Evolutionary conservation across 768 basidiomycete species (phyloP).

Genomic region (Hebeloma cylindrosporum): DNA sequence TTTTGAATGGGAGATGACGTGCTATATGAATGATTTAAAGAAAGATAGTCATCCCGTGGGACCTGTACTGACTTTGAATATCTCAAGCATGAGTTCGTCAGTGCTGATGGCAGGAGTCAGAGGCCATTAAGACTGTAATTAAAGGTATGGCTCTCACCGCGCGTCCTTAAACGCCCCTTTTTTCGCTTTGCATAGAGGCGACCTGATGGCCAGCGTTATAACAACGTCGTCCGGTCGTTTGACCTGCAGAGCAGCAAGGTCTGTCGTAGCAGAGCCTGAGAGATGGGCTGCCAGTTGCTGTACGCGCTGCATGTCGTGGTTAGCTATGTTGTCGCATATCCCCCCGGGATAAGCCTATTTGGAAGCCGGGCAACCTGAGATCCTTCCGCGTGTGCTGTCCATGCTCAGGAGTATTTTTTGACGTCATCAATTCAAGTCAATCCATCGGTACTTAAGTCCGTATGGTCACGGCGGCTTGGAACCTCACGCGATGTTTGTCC

Average conservation of each 20-base stretch:
- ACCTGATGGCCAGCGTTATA: conserved; percentile 77
- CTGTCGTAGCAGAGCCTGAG: conserved; percentile 35
- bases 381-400: conserved; percentile 4
- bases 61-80: conserved; percentile 67
- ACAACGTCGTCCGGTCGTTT: conserved; percentile 78
- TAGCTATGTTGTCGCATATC: not conserved
- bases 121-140: not conserved
- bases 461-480: too few relatives aligned
- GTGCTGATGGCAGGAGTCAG: conserved; percentile 40
- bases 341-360: too few relatives aligned
- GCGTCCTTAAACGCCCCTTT: conserved; percentile 78
- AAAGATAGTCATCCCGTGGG: too few relatives aligned
- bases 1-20: conserved; percentile 55
- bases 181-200: conserved; percentile 72
- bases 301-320: conserved; percentile 56
- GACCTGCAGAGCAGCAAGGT: conserved; percentile 50
- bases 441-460: too few relatives aligned
- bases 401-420: conserved; percentile 3
- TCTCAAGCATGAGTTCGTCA: conserved; percentile 80
- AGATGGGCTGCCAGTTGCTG: conserved; percentile 67
- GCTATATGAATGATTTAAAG: too few relatives aligned
- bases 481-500: not conserved
- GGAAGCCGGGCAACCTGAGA: conserved; percentile 1
- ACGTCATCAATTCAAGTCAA: not conserved
- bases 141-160: conserved; percentile 36